A percentile compares a stretch with the other conserved stretches of the same genome.
phyloP scores from a whole-genome alignment of 129 eudicot species.

The Artemisia argyi region DNA sequence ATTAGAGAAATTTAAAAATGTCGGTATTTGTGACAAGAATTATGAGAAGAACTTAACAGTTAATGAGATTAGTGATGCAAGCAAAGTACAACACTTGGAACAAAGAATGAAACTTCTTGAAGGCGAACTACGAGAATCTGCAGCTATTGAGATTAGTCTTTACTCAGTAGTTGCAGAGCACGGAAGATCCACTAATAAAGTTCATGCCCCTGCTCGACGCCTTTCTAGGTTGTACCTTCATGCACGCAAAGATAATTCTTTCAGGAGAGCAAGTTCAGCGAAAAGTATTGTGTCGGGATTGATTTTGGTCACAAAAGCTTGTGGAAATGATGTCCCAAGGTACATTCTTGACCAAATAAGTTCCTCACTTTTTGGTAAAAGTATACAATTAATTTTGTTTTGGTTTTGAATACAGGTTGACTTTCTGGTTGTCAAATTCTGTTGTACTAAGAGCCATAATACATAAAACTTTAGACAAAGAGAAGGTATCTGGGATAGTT shows the following conservation, averaged over 20 bases:
- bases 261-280: constrained; percentile 55
- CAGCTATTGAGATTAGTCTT: constrained; percentile 75
- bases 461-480: constrained; percentile 32
- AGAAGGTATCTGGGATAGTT: constrained; percentile 32
- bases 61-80: constrained; percentile 34
- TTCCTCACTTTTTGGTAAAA: constrained; percentile 9
- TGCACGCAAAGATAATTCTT: constrained; percentile 57
- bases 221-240: constrained; percentile 83
- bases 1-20: constrained; percentile 26
- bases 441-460: constrained; percentile 71
- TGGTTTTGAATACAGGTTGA: constrained; percentile 54
- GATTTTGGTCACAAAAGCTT: constrained; percentile 77
- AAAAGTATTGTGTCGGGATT: constrained; percentile 77
- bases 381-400: constrained; percentile 4
- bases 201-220: constrained; percentile 93
- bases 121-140: constrained; percentile 84
- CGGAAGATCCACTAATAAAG: constrained; percentile 75
- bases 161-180: constrained; percentile 91
- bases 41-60: neutral
- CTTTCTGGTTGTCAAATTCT: constrained; percentile 89
- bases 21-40: neutral
- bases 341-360: constrained; percentile 30
- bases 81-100: constrained; percentile 59
- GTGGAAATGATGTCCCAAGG: constrained; percentile 99
- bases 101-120: constrained; percentile 60